These are phyloP conservation scores for Triticum monococcum DNA, from an alignment of 176 grass and related monocot genomes.

Conservation along the genomic window DNA sequence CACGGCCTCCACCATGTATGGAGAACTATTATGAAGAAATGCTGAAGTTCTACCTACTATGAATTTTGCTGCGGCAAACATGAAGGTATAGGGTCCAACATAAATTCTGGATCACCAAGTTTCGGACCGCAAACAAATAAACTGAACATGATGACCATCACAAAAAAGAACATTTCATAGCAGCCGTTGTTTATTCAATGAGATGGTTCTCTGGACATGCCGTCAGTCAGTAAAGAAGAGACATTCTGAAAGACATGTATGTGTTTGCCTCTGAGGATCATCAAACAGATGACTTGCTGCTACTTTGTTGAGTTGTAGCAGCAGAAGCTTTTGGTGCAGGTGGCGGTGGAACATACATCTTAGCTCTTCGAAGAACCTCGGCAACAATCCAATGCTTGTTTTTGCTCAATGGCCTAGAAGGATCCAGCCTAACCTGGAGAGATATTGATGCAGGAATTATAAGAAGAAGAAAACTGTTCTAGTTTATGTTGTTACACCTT, in stretches of 20 bases:
- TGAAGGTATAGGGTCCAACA: not conserved
- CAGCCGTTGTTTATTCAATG: too few species aligned
- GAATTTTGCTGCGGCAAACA: not conserved
- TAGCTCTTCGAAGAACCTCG: conserved; percentile 78
- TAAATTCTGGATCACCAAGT: not conserved
- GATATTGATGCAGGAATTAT: not conserved
- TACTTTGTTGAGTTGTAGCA: conserved; percentile 15
- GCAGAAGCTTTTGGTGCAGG: conserved; percentile 16
- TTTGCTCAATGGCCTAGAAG: conserved; percentile 83
- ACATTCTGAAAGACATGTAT: not conserved
- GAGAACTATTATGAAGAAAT: too few species aligned
- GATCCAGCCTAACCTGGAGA: conserved; percentile 76
- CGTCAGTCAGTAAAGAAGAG: not conserved
- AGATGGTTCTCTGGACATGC: not conserved
- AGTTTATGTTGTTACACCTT: too few species aligned
- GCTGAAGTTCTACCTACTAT: not conserved
- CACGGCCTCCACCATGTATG: not conserved
- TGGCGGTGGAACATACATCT: conserved; percentile 54
- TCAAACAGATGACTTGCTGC: conserved; percentile 27
- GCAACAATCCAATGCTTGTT: conserved; percentile 70
- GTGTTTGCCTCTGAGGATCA: not conserved
- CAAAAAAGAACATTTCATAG: not conserved
- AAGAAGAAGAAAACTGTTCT: too few species aligned
- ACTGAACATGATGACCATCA: not conserved
- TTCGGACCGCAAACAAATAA: not conserved